These are phyloP conservation scores for Hypoxylon trugodes DNA, from an alignment of 495 filamentous ascomycete species.

Conservation along the genomic window DNA sequence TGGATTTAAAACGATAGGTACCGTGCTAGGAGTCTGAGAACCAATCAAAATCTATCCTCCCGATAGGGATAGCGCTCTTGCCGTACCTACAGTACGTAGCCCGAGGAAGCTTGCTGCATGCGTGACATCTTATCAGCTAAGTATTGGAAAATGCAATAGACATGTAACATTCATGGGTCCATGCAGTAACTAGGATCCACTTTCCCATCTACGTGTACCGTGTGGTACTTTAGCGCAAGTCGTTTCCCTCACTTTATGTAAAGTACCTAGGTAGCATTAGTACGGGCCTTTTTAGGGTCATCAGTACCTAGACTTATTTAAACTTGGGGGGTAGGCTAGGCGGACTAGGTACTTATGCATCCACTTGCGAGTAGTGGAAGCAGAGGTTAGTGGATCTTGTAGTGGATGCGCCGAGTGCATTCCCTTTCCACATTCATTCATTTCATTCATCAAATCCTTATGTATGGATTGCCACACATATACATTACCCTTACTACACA, in stretches of 20 bases:
- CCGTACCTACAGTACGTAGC: too few species aligned
- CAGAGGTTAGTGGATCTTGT: too few species aligned
- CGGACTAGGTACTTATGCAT: too few species aligned
- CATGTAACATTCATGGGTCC: too few species aligned
- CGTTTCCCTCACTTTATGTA: too few species aligned
- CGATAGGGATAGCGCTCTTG: conserved; percentile 3
- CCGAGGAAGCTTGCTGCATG: conserved; percentile 22
- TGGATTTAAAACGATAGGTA: conserved; percentile 25
- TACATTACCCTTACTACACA: conserved; percentile 8
- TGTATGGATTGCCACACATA: conserved; percentile 36
- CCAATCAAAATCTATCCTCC: conserved; percentile 10
- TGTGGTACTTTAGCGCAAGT: too few species aligned
- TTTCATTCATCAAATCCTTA: conserved; percentile 2
- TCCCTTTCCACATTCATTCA: conserved; percentile 23
- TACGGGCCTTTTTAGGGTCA: too few species aligned
- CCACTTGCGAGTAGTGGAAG: too few species aligned
- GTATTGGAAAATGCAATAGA: background rate
- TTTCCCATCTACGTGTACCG: too few species aligned
- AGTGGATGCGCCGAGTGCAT: conserved; percentile 9
- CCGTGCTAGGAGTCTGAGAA: conserved; percentile 4
- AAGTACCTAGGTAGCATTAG: too few species aligned
- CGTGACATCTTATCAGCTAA: conserved; percentile 32
- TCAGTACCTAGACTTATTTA: too few species aligned
- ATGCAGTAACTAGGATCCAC: conserved; percentile 5
- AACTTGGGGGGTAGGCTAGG: too few species aligned